Conservation (phyloP, 2,329 filamentous ascomycete genomes). For the Phialemonium atrogriseum region DNA sequence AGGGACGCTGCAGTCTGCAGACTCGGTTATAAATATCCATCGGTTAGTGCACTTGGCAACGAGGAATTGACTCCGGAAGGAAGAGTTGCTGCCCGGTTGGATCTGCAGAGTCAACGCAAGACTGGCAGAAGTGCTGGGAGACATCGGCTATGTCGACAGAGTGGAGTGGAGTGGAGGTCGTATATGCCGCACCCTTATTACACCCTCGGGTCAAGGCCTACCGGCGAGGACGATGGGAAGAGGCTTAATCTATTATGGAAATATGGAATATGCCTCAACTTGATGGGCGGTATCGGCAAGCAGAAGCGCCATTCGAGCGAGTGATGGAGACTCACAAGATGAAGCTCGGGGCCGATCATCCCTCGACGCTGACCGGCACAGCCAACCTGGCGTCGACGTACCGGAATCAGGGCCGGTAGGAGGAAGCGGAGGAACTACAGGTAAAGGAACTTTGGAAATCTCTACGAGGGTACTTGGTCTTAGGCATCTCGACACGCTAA, state of each 20-base stretch:
- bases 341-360: conserved; percentile 7
- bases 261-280: background rate
- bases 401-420: no score
- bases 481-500: background rate
- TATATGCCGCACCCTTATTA: conserved; percentile 21
- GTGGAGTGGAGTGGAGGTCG: conserved; percentile 14
- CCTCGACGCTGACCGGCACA: conserved; percentile 1
- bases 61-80: conserved; percentile 20
- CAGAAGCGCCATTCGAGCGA: background rate
- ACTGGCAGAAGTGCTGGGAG: conserved; percentile 16
- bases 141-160: conserved; percentile 9
- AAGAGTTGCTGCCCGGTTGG: conserved; percentile 11
- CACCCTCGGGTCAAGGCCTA: background rate
- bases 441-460: background rate
- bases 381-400: background rate
- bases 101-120: conserved; percentile 9
- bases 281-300: background rate
- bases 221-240: background rate
- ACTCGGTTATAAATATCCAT: conserved; percentile 24
- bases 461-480: background rate
- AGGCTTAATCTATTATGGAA: background rate
- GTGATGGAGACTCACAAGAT: conserved; percentile 5
- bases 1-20: conserved; percentile 20
- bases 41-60: conserved; percentile 24
- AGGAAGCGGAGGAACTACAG: background rate